Evolutionary conservation across 768 basidiomycete genomes (phyloP).

Genomic region (Hericium rajendrae): DNA sequence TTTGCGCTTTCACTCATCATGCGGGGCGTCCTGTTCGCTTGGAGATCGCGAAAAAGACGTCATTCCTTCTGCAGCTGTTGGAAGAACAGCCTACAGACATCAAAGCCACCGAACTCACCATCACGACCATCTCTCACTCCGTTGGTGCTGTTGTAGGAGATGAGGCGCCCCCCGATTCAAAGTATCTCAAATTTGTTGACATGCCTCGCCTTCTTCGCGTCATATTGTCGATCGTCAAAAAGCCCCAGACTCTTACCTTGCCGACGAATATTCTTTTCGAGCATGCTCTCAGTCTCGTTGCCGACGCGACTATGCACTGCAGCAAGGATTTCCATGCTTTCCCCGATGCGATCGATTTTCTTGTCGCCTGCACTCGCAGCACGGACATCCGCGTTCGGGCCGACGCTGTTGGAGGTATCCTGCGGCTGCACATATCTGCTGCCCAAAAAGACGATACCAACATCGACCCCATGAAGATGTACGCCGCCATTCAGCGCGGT

Average conservation of each 20-base stretch:
- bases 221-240: constrained; percentile 35
- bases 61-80: constrained; percentile 35
- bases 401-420: constrained; percentile 41
- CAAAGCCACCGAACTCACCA: constrained; percentile 37
- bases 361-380: constrained; percentile 48
- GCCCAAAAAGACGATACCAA: constrained; percentile 34
- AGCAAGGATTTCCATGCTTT: constrained; percentile 33
- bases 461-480: constrained; percentile 42
- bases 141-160: constrained; percentile 34
- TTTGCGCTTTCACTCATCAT: constrained; percentile 1
- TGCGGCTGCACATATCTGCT: constrained; percentile 37
- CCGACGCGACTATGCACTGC: constrained; percentile 34
- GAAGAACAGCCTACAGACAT: constrained; percentile 42
- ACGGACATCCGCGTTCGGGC: constrained; percentile 44
- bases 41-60: constrained; percentile 4
- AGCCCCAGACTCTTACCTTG: constrained; percentile 22
- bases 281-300: constrained; percentile 42
- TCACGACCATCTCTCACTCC: constrained; percentile 45
- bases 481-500: constrained; percentile 30
- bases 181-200: constrained; percentile 31
- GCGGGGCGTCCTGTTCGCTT: not conserved
- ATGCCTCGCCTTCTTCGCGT: constrained; percentile 23
- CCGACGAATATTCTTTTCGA: constrained; percentile 34
- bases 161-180: constrained; percentile 27
- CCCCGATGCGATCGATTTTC: constrained; percentile 35